These are phyloP conservation scores for Mucor irregularis DNA, from an alignment of 371 early-diverging fungal species.

Conservation along the genomic window DNA sequence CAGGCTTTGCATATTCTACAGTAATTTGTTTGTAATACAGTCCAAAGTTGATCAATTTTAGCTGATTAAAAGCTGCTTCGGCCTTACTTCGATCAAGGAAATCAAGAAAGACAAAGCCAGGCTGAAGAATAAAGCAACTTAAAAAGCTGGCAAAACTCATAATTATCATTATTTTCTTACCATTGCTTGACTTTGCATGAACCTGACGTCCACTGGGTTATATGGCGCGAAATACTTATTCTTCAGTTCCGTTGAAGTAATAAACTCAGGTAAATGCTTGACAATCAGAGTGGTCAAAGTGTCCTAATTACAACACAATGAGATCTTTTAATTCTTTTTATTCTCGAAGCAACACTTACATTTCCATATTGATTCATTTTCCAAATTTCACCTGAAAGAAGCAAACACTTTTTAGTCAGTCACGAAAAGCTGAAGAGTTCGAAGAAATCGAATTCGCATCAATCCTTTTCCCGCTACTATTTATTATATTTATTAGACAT, in stretches of 20 bases:
- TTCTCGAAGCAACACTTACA: not conserved
- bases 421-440: not conserved
- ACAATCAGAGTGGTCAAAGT: slow-evolving; percentile 33
- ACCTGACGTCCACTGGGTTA: slow-evolving; percentile 30
- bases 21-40: slow-evolving; percentile 31
- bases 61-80: slow-evolving; percentile 30
- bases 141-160: no score
- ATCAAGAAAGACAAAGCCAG: slow-evolving; percentile 55
- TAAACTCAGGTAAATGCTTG: slow-evolving; percentile 36
- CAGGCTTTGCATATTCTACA: slow-evolving; percentile 52
- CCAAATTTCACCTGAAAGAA: not conserved
- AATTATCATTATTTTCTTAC: no score
- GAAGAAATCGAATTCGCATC: not conserved
- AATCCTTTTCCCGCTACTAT: slow-evolving; percentile 1
- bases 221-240: slow-evolving; percentile 35
- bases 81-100: slow-evolving; percentile 44
- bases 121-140: no score
- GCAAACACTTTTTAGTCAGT: not conserved
- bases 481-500: slow-evolving; percentile 15
- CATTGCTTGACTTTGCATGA: slow-evolving; percentile 39
- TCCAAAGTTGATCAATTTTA: slow-evolving; percentile 31
- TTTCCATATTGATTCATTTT: not conserved
- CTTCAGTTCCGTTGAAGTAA: slow-evolving; percentile 24
- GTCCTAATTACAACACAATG: slow-evolving; percentile 1
- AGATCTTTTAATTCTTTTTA: not conserved